Conservation (phyloP, 257 asterid species). For the Fraxinus excelsior region DNA sequence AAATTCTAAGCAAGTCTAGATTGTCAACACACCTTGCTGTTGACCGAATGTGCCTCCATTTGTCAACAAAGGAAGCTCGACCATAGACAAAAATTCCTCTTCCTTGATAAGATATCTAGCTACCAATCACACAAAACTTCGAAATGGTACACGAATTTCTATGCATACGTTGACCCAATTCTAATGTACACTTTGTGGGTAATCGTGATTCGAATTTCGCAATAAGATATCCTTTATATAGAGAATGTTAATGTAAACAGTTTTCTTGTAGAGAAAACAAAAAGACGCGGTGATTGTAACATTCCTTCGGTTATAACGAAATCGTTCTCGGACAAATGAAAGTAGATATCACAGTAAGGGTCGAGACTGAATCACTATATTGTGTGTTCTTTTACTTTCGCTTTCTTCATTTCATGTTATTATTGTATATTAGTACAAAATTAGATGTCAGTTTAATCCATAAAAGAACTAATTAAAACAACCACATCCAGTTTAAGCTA, state of each 20-base stretch:
- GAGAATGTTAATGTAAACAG: background rate
- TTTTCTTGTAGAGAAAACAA: background rate
- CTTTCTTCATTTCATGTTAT: background rate
- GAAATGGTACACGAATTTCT: background rate
- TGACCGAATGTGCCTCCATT: background rate
- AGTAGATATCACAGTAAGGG: background rate
- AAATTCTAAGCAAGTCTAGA: background rate
- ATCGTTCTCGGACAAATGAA: background rate
- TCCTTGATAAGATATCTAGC: conserved; percentile 7
- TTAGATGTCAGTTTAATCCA: background rate
- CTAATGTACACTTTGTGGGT: background rate
- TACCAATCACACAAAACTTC: background rate
- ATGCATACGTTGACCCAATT: background rate
- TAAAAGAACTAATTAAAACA: background rate
- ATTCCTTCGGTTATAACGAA: too few relatives aligned
- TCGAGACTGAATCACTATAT: too few relatives aligned
- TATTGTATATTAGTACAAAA: too few relatives aligned
- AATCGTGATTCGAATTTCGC: background rate
- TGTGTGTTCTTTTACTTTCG: too few relatives aligned
- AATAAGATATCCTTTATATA: background rate
- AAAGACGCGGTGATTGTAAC: background rate
- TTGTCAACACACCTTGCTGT: background rate
- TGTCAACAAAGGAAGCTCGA: conserved; percentile 2
- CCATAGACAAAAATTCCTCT: conserved; percentile 2
- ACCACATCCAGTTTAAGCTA: background rate